Conservation (phyloP, 768 basidiomycete species). For the Boletus sp. region DNA sequence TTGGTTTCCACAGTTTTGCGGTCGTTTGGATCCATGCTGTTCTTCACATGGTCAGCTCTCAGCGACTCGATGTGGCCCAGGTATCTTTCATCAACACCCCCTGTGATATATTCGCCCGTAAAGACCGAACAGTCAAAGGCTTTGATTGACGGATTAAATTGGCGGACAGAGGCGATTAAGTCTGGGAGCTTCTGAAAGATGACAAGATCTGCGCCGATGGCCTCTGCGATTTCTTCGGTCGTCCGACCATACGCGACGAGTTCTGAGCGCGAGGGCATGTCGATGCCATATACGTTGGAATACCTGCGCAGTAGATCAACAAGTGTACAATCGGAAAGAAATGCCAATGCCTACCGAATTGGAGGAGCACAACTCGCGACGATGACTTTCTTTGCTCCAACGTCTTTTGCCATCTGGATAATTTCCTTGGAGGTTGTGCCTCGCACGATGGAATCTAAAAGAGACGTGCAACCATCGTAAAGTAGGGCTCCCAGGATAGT, state of each 20-base stretch:
- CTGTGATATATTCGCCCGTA: slow-evolving; percentile 95
- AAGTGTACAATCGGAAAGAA: neutral
- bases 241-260: slow-evolving; percentile 84
- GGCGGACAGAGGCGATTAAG: slow-evolving; percentile 79
- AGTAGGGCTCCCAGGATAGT: neutral
- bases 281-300: slow-evolving; percentile 98
- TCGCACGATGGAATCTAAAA: slow-evolving; percentile 91
- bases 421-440: slow-evolving; percentile 99
- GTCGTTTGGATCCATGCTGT: slow-evolving; percentile 39
- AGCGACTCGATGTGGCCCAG: slow-evolving; percentile 68
- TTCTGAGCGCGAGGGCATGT: slow-evolving; percentile 96
- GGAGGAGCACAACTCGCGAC: slow-evolving; percentile 97
- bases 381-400: slow-evolving; percentile 93
- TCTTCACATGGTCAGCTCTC: slow-evolving; percentile 79
- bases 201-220: slow-evolving; percentile 92
- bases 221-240: slow-evolving; percentile 64
- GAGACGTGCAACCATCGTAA: neutral
- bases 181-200: slow-evolving; percentile 93
- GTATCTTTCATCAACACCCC: slow-evolving; percentile 84
- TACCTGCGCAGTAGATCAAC: slow-evolving; percentile 41
- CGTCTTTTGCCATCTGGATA: slow-evolving; percentile 98
- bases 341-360: slow-evolving; percentile 58
- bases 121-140: slow-evolving; percentile 97
- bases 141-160: slow-evolving; percentile 73
- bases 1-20: slow-evolving; percentile 36